A percentile compares a stretch with the other conserved stretches of the same genome.
Conservation (phyloP, 2,329 filamentous ascomycete genomes). For the Alternaria rosae region DNA sequence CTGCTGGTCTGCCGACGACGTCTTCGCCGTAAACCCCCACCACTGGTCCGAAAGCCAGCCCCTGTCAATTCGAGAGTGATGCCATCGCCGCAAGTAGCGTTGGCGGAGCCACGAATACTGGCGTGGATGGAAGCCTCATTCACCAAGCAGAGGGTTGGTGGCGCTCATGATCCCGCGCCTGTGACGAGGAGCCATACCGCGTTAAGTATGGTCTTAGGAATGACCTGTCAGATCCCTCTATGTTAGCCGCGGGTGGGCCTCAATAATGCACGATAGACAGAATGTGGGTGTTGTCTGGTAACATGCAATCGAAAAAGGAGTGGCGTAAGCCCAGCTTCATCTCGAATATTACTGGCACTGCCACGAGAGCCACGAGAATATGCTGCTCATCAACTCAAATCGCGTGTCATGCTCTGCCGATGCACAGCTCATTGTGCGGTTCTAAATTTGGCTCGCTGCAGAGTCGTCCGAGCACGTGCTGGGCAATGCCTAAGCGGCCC, state of each 20-base stretch:
- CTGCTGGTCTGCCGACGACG: background rate
- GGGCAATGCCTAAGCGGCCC: conserved; percentile 11
- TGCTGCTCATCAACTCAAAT: conserved; percentile 16
- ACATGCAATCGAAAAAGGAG: conserved; percentile 24
- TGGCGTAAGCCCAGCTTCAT: conserved; percentile 32
- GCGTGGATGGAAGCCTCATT: conserved; percentile 23
- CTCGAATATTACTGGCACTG: conserved; percentile 32
- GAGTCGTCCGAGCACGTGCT: conserved; percentile 29
- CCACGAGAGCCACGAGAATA: conserved; percentile 29
- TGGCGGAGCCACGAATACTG: conserved; percentile 21
- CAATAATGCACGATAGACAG: conserved; percentile 29
- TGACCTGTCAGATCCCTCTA: conserved; percentile 34
- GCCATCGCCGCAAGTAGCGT: conserved; percentile 16
- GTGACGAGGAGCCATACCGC: conserved; percentile 30
- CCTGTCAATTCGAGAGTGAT: conserved; percentile 16
- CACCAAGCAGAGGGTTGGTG: conserved; percentile 39
- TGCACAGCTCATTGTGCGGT: conserved; percentile 17
- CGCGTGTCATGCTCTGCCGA: conserved; percentile 23
- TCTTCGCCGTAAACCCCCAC: background rate
- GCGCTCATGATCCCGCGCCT: conserved; percentile 35
- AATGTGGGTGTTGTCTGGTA: conserved; percentile 25
- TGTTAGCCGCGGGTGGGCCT: conserved; percentile 24
- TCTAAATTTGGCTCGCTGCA: conserved; percentile 27
- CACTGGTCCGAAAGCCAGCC: background rate
- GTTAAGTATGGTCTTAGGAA: conserved; percentile 33